Conservation (phyloP, 257 asterid genomes). For the Petrea volubilis region DNA sequence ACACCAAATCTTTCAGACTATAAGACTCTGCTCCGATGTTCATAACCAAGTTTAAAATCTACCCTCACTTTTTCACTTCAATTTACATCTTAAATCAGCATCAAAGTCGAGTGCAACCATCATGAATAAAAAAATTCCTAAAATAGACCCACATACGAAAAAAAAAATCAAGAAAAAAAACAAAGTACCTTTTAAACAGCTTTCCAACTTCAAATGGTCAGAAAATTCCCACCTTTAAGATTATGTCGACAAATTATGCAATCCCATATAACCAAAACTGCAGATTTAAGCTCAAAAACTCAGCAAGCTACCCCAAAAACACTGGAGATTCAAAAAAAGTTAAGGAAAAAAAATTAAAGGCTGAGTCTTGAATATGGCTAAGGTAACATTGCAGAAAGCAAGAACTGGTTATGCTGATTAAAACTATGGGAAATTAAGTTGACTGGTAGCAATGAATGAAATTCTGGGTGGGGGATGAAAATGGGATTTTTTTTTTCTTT, state of each 20-base stretch:
- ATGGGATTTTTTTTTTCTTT: slow-evolving; percentile 11
- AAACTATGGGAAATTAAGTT: too few relatives aligned
- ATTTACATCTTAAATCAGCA: not conserved
- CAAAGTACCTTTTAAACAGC: slow-evolving; percentile 15
- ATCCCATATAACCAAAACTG: slow-evolving; percentile 19
- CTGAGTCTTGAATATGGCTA: slow-evolving; percentile 8
- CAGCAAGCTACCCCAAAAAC: not conserved
- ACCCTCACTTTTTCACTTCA: not conserved
- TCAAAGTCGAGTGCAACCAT: not conserved
- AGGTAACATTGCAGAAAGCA: slow-evolving; percentile 11
- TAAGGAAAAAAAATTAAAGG: not conserved
- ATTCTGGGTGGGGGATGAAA: slow-evolving; percentile 18
- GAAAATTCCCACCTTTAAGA: slow-evolving; percentile 22
- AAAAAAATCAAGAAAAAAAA: not conserved
- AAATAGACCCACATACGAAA: not conserved
- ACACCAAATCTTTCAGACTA: not conserved
- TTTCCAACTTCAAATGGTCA: slow-evolving; percentile 17
- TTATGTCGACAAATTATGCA: slow-evolving; percentile 33
- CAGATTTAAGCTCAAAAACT: slow-evolving; percentile 12
- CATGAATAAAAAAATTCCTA: not conserved
- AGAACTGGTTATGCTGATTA: not conserved
- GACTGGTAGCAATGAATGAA: not conserved
- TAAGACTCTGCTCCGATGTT: not conserved
- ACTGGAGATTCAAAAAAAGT: too few relatives aligned
- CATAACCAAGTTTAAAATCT: not conserved